phyloP scores from a whole-genome alignment of 2,329 filamentous ascomycete genomes.

The Scopulariopsis brevicaulis region DNA sequence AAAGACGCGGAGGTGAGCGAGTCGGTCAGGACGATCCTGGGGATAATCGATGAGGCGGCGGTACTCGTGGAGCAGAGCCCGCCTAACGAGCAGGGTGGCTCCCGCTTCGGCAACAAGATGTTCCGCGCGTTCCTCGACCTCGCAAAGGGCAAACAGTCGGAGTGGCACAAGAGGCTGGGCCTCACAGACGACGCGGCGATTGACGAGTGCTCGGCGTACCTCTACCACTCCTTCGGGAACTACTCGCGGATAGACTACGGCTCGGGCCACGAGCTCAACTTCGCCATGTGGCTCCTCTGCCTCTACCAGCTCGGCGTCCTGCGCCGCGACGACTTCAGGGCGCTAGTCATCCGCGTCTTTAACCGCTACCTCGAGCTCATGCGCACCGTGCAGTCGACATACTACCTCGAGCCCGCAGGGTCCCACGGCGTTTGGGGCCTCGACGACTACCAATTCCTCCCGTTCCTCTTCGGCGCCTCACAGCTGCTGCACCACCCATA shows the following conservation, averaged over 20 bases:
- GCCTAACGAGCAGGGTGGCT: slow-evolving; percentile 75
- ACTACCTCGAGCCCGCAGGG: slow-evolving; percentile 93
- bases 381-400: slow-evolving; percentile 78
- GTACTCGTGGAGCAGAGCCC: slow-evolving; percentile 57
- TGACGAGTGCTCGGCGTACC: slow-evolving; percentile 67
- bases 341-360: slow-evolving; percentile 69
- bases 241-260: slow-evolving; percentile 86
- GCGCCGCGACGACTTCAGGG: slow-evolving; percentile 52
- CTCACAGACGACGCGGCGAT: slow-evolving; percentile 40
- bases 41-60: slow-evolving; percentile 60
- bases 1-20: slow-evolving; percentile 40
- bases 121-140: slow-evolving; percentile 76
- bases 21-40: slow-evolving; percentile 51
- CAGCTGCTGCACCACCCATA: slow-evolving; percentile 79
- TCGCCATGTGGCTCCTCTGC: slow-evolving; percentile 92
- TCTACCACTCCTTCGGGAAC: slow-evolving; percentile 78
- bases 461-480: slow-evolving; percentile 87
- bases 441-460: slow-evolving; percentile 94
- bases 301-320: slow-evolving; percentile 69
- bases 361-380: slow-evolving; percentile 74
- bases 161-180: slow-evolving; percentile 55
- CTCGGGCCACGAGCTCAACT: slow-evolving; percentile 94
- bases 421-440: slow-evolving; percentile 97
- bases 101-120: slow-evolving; percentile 86
- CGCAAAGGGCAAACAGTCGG: slow-evolving; percentile 38